Evolutionary conservation across 441 rosid genomes (phyloP).

Genomic region (Populus tomentosa): DNA sequence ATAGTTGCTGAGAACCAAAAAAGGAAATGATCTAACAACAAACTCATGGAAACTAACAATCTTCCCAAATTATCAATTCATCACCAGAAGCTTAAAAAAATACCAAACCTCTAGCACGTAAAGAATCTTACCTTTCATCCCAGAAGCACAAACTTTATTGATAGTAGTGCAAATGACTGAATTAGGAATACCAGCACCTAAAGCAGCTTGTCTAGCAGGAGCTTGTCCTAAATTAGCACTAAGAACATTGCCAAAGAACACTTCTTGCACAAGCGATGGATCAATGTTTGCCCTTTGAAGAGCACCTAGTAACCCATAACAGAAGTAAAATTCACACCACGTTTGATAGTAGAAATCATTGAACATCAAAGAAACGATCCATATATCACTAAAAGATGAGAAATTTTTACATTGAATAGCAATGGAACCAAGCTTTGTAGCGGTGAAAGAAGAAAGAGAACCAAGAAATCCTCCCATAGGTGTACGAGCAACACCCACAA

Average conservation of each 20-base stretch:
- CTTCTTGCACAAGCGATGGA: slow-evolving; percentile 87
- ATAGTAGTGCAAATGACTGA: slow-evolving; percentile 86
- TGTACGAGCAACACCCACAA: slow-evolving; percentile 87
- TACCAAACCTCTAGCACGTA: not conserved
- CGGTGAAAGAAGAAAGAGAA: slow-evolving; percentile 78
- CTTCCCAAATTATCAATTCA: not conserved
- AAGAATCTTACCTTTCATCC: slow-evolving; percentile 67
- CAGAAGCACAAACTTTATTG: slow-evolving; percentile 89
- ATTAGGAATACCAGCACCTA: slow-evolving; percentile 88
- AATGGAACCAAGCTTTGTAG: slow-evolving; percentile 79
- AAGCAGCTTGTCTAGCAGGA: slow-evolving; percentile 96
- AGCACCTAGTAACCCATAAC: slow-evolving; percentile 40
- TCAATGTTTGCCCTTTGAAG: slow-evolving; percentile 76
- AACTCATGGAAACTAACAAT: not conserved
- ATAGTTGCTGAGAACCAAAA: slow-evolving; percentile 53
- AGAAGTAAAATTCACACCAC: slow-evolving; percentile 3
- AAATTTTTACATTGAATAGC: slow-evolving; percentile 48
- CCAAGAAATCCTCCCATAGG: slow-evolving; percentile 92
- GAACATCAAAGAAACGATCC: not conserved
- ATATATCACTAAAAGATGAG: not conserved
- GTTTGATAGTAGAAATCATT: not conserved
- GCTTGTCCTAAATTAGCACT: slow-evolving; percentile 97
- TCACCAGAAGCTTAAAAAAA: not conserved
- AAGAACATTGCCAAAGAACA: slow-evolving; percentile 91
- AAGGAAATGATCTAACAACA: not conserved